These are phyloP conservation scores for Lindgomyces ingoldianus DNA, from an alignment of 495 filamentous ascomycete genomes.

Conservation along the genomic window DNA sequence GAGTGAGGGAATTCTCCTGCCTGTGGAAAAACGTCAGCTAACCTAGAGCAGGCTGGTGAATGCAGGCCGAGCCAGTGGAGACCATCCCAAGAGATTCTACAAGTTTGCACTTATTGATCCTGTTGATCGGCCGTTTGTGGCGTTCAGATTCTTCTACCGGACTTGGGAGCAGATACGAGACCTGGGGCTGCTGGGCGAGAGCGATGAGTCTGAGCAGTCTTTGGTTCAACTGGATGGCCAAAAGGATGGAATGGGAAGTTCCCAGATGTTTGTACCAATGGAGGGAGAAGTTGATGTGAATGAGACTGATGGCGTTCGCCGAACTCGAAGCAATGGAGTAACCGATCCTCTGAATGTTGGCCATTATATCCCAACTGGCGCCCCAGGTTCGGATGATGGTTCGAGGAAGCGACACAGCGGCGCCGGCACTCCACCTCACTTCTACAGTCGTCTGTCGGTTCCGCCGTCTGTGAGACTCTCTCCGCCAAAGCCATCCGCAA, in stretches of 20 bases:
- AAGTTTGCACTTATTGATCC: conserved; percentile 50
- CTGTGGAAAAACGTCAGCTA: background rate
- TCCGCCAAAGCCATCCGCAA: conserved; percentile 4
- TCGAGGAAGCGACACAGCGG: conserved; percentile 2
- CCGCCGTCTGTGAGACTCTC: conserved; percentile 25
- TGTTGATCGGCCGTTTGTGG: conserved; percentile 47
- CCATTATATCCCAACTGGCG: conserved; percentile 7
- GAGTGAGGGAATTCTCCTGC: conserved; percentile 31
- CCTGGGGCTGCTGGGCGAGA: conserved; percentile 7
- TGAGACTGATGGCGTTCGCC: background rate
- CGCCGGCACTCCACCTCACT: conserved; percentile 9
- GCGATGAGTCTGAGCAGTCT: background rate
- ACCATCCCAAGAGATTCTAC: conserved; percentile 47
- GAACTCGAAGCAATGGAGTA: background rate
- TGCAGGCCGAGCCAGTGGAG: conserved; percentile 38
- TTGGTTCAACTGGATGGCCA: background rate
- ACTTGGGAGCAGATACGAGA: conserved; percentile 27
- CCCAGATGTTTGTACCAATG: background rate
- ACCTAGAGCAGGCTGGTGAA: conserved; percentile 41
- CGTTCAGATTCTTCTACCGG: conserved; percentile 46
- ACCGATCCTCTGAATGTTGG: background rate
- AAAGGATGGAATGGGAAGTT: background rate
- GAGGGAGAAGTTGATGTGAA: background rate
- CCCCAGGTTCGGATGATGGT: background rate
- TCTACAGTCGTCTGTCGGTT: conserved; percentile 23